phyloP scores from a whole-genome alignment of 2,329 filamentous ascomycete species.

The Aureobasidium sp. region DNA sequence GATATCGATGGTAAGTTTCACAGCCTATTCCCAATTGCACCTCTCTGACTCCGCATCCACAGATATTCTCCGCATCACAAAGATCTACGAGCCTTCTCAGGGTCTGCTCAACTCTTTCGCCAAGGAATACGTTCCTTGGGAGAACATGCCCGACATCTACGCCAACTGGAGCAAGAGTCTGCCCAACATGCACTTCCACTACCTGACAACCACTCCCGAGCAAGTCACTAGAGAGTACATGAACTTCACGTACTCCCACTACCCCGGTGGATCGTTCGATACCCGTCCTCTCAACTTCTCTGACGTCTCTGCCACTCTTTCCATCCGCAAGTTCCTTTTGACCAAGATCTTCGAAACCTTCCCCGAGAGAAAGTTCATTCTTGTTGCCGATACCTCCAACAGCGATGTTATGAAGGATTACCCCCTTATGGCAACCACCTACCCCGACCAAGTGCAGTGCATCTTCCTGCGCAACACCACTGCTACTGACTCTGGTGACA shows the following conservation, averaged over 20 bases:
- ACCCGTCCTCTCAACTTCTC: slow-evolving; percentile 72
- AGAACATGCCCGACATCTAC: slow-evolving; percentile 74
- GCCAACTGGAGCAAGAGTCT: slow-evolving; percentile 63
- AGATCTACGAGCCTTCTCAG: slow-evolving; percentile 68
- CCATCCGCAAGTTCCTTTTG: slow-evolving; percentile 61
- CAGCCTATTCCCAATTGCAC: background rate
- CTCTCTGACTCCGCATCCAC: background rate
- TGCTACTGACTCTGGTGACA: slow-evolving; percentile 56
- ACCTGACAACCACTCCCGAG: slow-evolving; percentile 72
- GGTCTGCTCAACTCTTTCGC: slow-evolving; percentile 72
- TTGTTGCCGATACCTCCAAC: slow-evolving; percentile 70
- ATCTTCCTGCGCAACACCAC: slow-evolving; percentile 69
- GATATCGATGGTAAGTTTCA: slow-evolving; percentile 60
- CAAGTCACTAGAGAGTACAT: slow-evolving; percentile 71
- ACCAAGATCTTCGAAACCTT: slow-evolving; percentile 67
- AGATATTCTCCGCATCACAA: slow-evolving; percentile 68
- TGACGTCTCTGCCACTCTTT: slow-evolving; percentile 62
- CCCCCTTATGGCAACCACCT: slow-evolving; percentile 52
- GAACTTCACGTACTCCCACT: slow-evolving; percentile 69
- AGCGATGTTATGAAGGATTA: slow-evolving; percentile 36
- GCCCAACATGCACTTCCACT: slow-evolving; percentile 67
- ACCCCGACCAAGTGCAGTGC: slow-evolving; percentile 64
- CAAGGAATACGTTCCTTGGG: slow-evolving; percentile 59
- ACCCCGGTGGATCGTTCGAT: slow-evolving; percentile 69
- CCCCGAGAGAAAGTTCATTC: slow-evolving; percentile 64